phyloP scores from a whole-genome alignment of 257 asterid species.

The Echites panduratus region DNA sequence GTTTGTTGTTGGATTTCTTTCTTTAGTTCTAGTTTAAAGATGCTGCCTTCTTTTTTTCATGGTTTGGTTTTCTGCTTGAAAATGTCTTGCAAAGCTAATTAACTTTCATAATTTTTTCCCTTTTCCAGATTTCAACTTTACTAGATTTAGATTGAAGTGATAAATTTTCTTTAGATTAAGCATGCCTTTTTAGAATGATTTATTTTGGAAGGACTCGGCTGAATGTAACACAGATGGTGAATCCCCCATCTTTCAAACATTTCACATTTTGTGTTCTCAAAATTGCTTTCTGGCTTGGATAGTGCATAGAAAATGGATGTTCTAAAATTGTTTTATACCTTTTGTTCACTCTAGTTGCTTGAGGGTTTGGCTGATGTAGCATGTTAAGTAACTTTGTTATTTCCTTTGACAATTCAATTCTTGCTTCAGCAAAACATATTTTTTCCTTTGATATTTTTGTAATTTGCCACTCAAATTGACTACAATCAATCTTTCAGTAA shows the following conservation, averaged over 20 bases:
- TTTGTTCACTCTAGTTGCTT: not conserved
- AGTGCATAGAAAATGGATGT: not conserved
- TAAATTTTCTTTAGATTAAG: not conserved
- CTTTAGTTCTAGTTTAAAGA: no score
- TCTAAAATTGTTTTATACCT: not conserved
- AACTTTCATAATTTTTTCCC: not conserved
- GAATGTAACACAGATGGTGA: not conserved
- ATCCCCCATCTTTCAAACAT: not conserved
- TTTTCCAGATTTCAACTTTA: not conserved
- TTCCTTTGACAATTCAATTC: not conserved
- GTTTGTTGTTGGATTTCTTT: no score
- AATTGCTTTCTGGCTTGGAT: not conserved
- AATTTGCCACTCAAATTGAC: not conserved
- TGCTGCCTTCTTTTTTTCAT: no score
- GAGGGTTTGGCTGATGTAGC: not conserved
- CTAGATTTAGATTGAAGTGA: not conserved
- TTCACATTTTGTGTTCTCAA: not conserved
- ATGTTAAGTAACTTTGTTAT: not conserved
- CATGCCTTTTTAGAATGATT: not conserved
- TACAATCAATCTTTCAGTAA: conserved; percentile 43
- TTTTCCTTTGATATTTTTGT: not conserved
- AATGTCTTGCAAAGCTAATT: no score
- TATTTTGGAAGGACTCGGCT: not conserved
- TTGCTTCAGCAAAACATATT: not conserved
- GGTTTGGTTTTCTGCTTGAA: not conserved